Percentiles rank a stretch among this genome's conserved stretches.
Evolutionary conservation across 1,284 basidiomycete species (phyloP).

Genomic region (Rhodotorula mucilaginosa): DNA sequence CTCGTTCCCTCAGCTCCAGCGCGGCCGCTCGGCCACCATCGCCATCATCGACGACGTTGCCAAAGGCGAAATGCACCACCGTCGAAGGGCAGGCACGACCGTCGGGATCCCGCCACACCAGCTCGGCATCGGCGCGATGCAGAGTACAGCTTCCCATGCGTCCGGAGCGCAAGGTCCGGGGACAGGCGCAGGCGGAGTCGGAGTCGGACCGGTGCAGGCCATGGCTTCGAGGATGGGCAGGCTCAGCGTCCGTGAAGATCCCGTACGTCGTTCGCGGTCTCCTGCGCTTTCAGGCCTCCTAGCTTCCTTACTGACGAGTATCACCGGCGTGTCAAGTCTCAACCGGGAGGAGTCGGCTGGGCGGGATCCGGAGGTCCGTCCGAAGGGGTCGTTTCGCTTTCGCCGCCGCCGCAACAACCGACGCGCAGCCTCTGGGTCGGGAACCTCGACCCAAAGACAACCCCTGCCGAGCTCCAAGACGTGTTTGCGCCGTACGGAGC

Average conservation of each 20-base stretch:
- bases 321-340: background rate
- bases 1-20: background rate
- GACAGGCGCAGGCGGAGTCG: background rate
- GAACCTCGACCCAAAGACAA: conserved; percentile 87
- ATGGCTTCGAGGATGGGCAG: conserved; percentile 27
- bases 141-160: background rate
- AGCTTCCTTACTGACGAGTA: background rate
- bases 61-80: conserved; percentile 43
- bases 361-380: conserved; percentile 29
- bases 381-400: conserved; percentile 36
- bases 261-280: conserved; percentile 9
- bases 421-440: conserved; percentile 97
- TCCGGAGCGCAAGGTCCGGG: background rate
- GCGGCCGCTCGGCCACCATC: conserved; percentile 78
- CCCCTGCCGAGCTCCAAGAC: conserved; percentile 87
- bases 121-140: conserved; percentile 12
- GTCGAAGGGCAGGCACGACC: conserved; percentile 42
- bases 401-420: conserved; percentile 64
- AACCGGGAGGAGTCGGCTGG: conserved; percentile 1
- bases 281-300: background rate
- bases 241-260: conserved; percentile 23
- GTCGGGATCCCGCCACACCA: conserved; percentile 27
- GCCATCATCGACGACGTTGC: conserved; percentile 75
- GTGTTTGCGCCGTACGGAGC: conserved; percentile 95
- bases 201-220: conserved; percentile 9